These are phyloP conservation scores for Penicillium dipodomyicola DNA, from an alignment of 495 filamentous ascomycete genomes.

Conservation along the genomic window DNA sequence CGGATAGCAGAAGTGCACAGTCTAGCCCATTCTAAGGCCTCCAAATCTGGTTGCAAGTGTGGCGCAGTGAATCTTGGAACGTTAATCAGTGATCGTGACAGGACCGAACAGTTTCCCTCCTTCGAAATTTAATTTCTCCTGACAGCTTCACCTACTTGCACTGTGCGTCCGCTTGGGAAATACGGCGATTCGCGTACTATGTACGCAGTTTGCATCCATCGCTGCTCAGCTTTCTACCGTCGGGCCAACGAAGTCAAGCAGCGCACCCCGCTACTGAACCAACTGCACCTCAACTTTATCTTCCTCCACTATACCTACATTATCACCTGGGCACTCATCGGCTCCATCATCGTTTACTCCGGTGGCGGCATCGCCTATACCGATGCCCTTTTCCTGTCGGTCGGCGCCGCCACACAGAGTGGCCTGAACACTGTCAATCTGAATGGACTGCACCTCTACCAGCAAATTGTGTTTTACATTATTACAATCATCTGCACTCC, in stretches of 20 bases:
- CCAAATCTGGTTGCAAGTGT: too few species aligned
- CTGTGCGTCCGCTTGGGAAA: too few species aligned
- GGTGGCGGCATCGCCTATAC: slow-evolving; percentile 65
- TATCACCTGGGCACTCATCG: slow-evolving; percentile 61
- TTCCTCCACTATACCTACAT: slow-evolving; percentile 84
- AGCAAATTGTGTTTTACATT: slow-evolving; percentile 71
- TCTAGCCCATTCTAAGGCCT: too few species aligned
- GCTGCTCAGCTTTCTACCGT: slow-evolving; percentile 25
- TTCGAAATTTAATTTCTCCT: too few species aligned
- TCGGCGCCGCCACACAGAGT: slow-evolving; percentile 81
- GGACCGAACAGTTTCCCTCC: too few species aligned
- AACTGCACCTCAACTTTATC: slow-evolving; percentile 78
- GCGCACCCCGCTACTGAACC: slow-evolving; percentile 32
- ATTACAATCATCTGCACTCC: slow-evolving; percentile 76
- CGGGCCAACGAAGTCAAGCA: slow-evolving; percentile 21
- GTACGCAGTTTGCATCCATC: too few species aligned
- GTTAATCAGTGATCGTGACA: too few species aligned
- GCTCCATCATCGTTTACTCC: slow-evolving; percentile 74
- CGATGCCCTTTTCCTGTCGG: slow-evolving; percentile 86
- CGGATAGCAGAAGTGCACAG: too few species aligned
- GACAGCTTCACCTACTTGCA: too few species aligned
- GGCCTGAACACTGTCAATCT: slow-evolving; percentile 85
- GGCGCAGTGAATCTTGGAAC: too few species aligned
- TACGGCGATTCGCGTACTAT: too few species aligned
- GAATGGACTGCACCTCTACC: slow-evolving; percentile 71